Evolutionary conservation across 73 alveolate species (phyloP).

Genomic region (Paramecium tetraurelia): DNA sequence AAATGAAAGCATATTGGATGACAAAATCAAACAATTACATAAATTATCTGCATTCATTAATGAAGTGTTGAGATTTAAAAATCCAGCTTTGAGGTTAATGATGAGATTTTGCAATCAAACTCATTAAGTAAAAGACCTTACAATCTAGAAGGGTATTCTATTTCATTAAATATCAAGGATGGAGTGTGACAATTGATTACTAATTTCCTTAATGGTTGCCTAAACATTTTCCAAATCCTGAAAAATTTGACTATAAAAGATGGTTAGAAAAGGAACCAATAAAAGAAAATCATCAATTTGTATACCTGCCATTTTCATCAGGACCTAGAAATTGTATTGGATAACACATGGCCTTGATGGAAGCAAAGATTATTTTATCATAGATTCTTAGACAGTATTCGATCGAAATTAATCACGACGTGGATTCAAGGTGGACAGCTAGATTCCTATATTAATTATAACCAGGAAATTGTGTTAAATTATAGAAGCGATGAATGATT

Average conservation of each 20-base stretch:
- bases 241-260: background rate
- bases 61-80: slow-evolving; percentile 4
- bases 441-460: background rate
- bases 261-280: background rate
- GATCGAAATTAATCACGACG: background rate
- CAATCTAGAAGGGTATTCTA: background rate
- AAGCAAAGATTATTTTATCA: slow-evolving; percentile 16
- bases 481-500: background rate
- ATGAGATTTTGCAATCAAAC: background rate
- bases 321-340: slow-evolving; percentile 57
- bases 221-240: background rate
- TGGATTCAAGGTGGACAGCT: background rate
- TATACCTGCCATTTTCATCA: slow-evolving; percentile 46
- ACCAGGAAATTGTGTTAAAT: background rate
- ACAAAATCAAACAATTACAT: background rate
- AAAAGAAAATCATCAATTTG: background rate
- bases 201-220: background rate
- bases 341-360: slow-evolving; percentile 40
- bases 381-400: background rate
- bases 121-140: background rate
- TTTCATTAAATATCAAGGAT: background rate
- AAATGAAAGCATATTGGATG: background rate
- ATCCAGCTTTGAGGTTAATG: background rate
- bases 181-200: background rate
- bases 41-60: slow-evolving; percentile 5